phyloP scores from a whole-genome alignment of 257 asterid genomes.

The Nicotiana tabacum region DNA sequence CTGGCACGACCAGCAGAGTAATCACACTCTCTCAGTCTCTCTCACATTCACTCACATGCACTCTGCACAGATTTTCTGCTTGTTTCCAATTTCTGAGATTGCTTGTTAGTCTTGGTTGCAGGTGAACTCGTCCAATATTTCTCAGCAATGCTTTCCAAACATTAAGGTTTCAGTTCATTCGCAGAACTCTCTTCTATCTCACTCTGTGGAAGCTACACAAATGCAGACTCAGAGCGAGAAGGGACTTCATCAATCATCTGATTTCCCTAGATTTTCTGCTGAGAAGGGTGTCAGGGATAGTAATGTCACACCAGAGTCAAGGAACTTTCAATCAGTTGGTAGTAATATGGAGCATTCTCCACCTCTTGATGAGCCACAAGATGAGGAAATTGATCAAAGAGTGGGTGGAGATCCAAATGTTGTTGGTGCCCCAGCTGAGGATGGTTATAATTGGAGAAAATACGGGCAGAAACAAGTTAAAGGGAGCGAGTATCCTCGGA shows the following conservation, averaged over 20 bases:
- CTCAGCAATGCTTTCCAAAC: constrained; percentile 40
- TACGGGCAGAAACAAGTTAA: constrained; percentile 89
- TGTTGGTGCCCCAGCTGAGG: constrained; percentile 55
- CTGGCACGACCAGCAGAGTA: constrained; percentile 44
- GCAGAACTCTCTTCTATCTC: constrained; percentile 22
- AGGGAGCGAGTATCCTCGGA: constrained; percentile 84
- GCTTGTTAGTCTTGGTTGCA: constrained; percentile 23
- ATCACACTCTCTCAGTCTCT: constrained; percentile 15
- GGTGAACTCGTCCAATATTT: constrained; percentile 27
- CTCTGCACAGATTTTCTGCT: not conserved
- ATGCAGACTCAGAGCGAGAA: constrained; percentile 12
- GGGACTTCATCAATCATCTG: constrained; percentile 28
- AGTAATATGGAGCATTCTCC: constrained; percentile 49
- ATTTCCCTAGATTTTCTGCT: constrained; percentile 30
- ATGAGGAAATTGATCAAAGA: constrained; percentile 51
- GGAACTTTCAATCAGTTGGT: constrained; percentile 24
- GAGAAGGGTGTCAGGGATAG: constrained; percentile 25
- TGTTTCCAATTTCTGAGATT: constrained; percentile 4
- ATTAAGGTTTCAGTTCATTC: constrained; percentile 36
- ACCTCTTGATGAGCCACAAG: constrained; percentile 50
- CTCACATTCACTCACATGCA: constrained; percentile 4
- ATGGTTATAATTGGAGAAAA: constrained; percentile 83
- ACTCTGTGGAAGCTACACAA: constrained; percentile 23
- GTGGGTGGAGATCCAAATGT: constrained; percentile 42
- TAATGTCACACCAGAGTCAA: constrained; percentile 26